Base-by-base conservation (phyloP, 768 basidiomycete species). In the Crassisporium funariophilum region DNA sequence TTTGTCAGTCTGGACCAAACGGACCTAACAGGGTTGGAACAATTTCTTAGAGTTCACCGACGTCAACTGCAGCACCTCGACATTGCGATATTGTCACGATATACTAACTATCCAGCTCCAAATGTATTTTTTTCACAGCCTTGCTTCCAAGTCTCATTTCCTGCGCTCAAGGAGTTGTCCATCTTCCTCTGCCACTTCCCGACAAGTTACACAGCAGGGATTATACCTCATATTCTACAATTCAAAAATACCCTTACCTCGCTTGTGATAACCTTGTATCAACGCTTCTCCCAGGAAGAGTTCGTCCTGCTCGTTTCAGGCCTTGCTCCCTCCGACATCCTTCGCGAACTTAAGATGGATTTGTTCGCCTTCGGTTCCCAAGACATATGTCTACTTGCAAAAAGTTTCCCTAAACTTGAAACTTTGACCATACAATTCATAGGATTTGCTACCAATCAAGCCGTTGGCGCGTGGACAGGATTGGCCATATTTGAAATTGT, bases 31-130 rank as follows among this genome's bases (percentile, higher is more conserved):
- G 59, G 56, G 23, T 27, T 63, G 15, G 41, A 52, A 31, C 54
- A 54, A n/a, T 35, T 65, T 23, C 51, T 65, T 17, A 35, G 38
- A 15, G 42, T 41, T 13, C 63, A 65, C 24, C 44, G 54, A 27
- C 33, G 37, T 11, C 42, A 51, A 8, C 49, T 65, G 21, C 46
- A 24, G 4, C 22, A 50, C 7, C 48, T 65, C 12, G 29, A 45
- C 9, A 42, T 65, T 13, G 41, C 27, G 16, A 29, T 39, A 35
- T 15, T 35, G 7, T 15, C 46, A 9, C 25, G 23, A 4, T 50
- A 31, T 7, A 42, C 17, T 10, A 38, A 47, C 36, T 35, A 40
- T 33, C 31, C 47, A 4, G 25, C 29, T 3, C 46, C 45, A 4
- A 44, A 39, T 29, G 19, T 42, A 19, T 50, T 56, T 23, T 56